Conservation (phyloP, 345 rosid genomes). For the Eucalyptus pauciflora region DNA sequence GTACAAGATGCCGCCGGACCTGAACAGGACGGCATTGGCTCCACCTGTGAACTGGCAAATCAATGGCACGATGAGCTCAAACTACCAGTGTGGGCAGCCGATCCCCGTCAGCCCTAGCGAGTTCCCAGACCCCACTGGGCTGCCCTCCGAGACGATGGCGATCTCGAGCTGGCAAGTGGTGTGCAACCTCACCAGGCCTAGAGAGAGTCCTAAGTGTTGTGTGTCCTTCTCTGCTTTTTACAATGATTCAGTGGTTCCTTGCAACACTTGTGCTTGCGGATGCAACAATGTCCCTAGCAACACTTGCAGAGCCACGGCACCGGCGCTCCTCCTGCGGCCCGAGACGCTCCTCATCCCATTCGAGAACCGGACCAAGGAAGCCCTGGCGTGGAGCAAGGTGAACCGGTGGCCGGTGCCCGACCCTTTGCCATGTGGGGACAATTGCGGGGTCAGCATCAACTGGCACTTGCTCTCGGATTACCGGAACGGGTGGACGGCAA, state of each 20-base stretch:
- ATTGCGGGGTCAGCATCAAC: conserved; percentile 30
- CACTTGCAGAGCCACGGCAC: conserved; percentile 17
- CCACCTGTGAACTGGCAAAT: conserved; percentile 44
- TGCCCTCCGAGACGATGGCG: conserved; percentile 16
- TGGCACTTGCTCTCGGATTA: conserved; percentile 29
- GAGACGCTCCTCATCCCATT: conserved; percentile 26
- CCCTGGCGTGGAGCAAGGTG: conserved; percentile 18
- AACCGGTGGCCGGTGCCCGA: conserved; percentile 3
- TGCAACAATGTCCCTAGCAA: conserved; percentile 3
- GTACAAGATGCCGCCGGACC: conserved; percentile 41
- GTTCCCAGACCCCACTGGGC: conserved; percentile 22
- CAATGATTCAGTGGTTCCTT: conserved; percentile 40
- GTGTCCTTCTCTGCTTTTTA: conserved; percentile 50
- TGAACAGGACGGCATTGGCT: conserved; percentile 19
- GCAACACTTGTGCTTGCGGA: conserved; percentile 48
- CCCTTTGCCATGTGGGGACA: conserved; percentile 27
- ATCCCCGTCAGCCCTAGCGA: conserved; percentile 21
- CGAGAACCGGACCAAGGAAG: conserved; percentile 25
- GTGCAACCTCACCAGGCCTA: conserved; percentile 34
- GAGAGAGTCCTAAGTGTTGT: conserved; percentile 23
- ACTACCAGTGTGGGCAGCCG: conserved; percentile 33
- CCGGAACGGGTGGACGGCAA: conserved; percentile 18
- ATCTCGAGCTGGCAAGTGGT: conserved; percentile 47
- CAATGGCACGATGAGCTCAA: conserved; percentile 19
- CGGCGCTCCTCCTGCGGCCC: conserved; percentile 26